Evolutionary conservation across 108 stramenopile species (phyloP), one percentile per base, ranked within the genome.

Genomic region (Nannochloropsis salina): DNA sequence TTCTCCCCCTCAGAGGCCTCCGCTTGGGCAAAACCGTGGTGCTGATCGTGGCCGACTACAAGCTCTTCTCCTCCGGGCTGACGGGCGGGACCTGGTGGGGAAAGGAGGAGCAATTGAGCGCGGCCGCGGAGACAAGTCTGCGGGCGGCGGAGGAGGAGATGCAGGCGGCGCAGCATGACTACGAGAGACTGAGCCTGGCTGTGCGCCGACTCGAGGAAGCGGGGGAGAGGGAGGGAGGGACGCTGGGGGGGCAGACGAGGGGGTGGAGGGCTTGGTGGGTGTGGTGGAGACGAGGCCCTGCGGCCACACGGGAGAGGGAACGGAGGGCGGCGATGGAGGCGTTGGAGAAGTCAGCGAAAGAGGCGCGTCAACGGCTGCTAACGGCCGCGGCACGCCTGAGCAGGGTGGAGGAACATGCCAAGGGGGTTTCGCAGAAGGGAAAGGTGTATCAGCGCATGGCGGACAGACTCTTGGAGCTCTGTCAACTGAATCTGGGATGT

Each of bases 401-500:
- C n/a, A 74, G n/a, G n/a, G 61, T 74, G 3, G 61, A 74, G 61
- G 61, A 74, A n/a, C 61, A 74, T n/a, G 61, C 61, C 61, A 74
- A 74, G 61, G 61, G 61, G 5, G 20, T 74, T 2, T 20, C 20
- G 15, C 3, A 74, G 61, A 88, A 84, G 81, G 82, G 80, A 22
- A 44, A 47, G 42, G 83, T 89, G 80, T 87, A 91, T 89, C 43
- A 44, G 43, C 45, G 87, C 41, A 44, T 85, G 44, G 90, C 90
- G 44, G 84, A 86, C 74, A 85, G 88, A 10, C 44, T 97, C 18
- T 88, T 96, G n/a, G 45, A 92, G 8, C 86, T 97, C 42, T 96
- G 95, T 85, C 91, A 94, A 8, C 45, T 80, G 2, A 97, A 97
- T 86, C 94, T 92, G 21, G 97, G 97, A 31, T 94, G 94, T 0